These are phyloP conservation scores for Mycena amicta DNA, from an alignment of 768 basidiomycete genomes.

Conservation along the genomic window DNA sequence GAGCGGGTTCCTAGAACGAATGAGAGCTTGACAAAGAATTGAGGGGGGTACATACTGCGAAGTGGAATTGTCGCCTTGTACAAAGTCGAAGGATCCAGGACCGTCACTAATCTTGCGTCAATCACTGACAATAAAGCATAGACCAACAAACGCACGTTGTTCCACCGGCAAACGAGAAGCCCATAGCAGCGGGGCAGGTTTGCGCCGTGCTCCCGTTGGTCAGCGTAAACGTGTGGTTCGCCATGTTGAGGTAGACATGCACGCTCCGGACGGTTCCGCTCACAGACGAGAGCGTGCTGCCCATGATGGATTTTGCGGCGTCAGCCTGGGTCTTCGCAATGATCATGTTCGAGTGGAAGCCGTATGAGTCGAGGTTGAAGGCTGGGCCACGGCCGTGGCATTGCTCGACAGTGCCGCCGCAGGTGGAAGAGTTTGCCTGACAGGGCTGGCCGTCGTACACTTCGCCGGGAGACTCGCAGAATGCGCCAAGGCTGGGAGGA, in stretches of 20 bases:
- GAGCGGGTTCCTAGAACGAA: too few relatives aligned
- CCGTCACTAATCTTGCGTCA: constrained; percentile 56
- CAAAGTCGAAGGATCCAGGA: constrained; percentile 77
- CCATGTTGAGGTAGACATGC: constrained; percentile 74
- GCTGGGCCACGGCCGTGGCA: constrained; percentile 81
- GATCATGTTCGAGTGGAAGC: constrained; percentile 74
- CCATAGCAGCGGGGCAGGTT: constrained; percentile 81
- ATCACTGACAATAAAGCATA: too few relatives aligned
- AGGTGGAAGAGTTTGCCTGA: constrained; percentile 73
- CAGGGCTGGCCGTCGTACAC: constrained; percentile 67
- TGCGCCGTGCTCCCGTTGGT: constrained; percentile 66
- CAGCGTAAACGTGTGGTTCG: constrained; percentile 62
- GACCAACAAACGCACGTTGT: constrained; percentile 66
- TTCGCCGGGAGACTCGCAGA: constrained; percentile 77
- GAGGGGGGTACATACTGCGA: too few relatives aligned
- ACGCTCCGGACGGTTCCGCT: constrained; percentile 67
- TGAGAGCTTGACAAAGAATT: too few relatives aligned
- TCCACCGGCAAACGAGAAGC: constrained; percentile 77
- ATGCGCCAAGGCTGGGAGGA: constrained; percentile 60
- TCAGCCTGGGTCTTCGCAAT: constrained; percentile 73
- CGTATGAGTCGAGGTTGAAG: constrained; percentile 59
- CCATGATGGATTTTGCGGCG: constrained; percentile 69
- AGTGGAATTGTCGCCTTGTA: constrained; percentile 68
- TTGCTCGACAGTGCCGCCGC: constrained; percentile 65
- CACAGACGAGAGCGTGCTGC: constrained; percentile 46